These are phyloP conservation scores for Barnettozyma wickerhamii DNA, from an alignment of 805 yeast genomes.

Conservation along the genomic window DNA sequence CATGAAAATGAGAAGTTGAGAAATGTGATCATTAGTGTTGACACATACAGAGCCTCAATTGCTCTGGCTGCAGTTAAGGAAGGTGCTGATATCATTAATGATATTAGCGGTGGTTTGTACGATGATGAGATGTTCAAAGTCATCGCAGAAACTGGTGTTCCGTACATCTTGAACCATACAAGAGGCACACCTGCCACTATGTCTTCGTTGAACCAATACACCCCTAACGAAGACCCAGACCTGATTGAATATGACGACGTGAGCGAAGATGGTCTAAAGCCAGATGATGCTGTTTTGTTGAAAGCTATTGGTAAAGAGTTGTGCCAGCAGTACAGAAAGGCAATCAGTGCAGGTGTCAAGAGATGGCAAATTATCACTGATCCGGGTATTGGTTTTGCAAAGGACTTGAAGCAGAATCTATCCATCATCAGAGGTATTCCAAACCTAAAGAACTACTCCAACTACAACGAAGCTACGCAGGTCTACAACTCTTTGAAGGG, in stretches of 20 bases:
- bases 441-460: conserved; percentile 45
- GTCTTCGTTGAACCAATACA: conserved; percentile 55
- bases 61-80: conserved; percentile 63
- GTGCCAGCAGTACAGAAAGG: conserved; percentile 47
- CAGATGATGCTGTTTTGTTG: conserved; percentile 34
- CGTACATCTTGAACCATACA: conserved; percentile 79
- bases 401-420: conserved; percentile 65
- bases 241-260: conserved; percentile 33
- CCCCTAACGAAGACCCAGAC: conserved; percentile 32
- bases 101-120: conserved; percentile 74
- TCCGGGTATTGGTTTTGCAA: conserved; percentile 98
- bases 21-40: conserved; percentile 66
- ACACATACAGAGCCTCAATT: conserved; percentile 76
- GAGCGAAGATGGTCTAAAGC: conserved; percentile 13
- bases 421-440: conserved; percentile 50
- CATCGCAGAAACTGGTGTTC: conserved; percentile 65
- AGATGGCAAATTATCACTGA: conserved; percentile 92
- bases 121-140: conserved; percentile 66
- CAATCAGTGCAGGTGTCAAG: conserved; percentile 57
- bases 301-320: conserved; percentile 66
- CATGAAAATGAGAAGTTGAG: conserved; percentile 33
- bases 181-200: conserved; percentile 79
- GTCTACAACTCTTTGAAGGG: conserved; percentile 22
- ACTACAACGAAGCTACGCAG: conserved; percentile 23
- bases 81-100: conserved; percentile 93